Evolutionary conservation across 139 green algal genomes (phyloP).

Genomic region (Chlamydomonas eustigma): DNA sequence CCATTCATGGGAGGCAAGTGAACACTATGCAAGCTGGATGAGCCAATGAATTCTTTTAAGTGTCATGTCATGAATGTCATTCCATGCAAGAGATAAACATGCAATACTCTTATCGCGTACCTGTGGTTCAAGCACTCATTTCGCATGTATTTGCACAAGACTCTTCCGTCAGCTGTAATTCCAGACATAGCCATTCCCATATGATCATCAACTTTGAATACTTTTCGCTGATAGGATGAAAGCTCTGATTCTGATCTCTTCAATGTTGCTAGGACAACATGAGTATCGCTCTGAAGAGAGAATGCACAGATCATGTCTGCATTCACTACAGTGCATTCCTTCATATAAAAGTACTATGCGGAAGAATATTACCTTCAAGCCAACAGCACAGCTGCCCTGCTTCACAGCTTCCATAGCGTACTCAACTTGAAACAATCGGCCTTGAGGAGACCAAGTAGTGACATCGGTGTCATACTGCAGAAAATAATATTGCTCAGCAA

Average conservation of each 20-base stretch:
- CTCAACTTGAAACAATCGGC: conserved; percentile 93
- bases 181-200: conserved; percentile 94
- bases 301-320: too few species aligned
- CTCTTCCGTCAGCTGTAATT: conserved; percentile 90
- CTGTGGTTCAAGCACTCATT: conserved; percentile 94
- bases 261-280: conserved; percentile 88
- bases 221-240: conserved; percentile 85
- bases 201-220: conserved; percentile 98
- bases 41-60: too few species aligned
- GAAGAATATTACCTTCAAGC: conserved; percentile 67
- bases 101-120: conserved; percentile 28
- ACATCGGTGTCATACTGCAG: conserved; percentile 96
- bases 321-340: neutral
- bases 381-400: conserved; percentile 90
- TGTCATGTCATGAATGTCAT: too few species aligned
- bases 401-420: conserved; percentile 99
- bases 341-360: neutral
- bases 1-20: neutral
- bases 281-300: conserved; percentile 67
- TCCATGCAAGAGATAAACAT: too few species aligned
- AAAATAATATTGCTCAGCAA: too few species aligned
- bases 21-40: neutral
- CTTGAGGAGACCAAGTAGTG: conserved; percentile 92
- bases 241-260: conserved; percentile 88
- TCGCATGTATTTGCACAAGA: conserved; percentile 93